A percentile compares a stretch with the other conserved stretches of the same genome.
These are phyloP conservation scores for Colletotrichum tropicale DNA, from an alignment of 2,329 filamentous ascomycete genomes.

Conservation along the genomic window DNA sequence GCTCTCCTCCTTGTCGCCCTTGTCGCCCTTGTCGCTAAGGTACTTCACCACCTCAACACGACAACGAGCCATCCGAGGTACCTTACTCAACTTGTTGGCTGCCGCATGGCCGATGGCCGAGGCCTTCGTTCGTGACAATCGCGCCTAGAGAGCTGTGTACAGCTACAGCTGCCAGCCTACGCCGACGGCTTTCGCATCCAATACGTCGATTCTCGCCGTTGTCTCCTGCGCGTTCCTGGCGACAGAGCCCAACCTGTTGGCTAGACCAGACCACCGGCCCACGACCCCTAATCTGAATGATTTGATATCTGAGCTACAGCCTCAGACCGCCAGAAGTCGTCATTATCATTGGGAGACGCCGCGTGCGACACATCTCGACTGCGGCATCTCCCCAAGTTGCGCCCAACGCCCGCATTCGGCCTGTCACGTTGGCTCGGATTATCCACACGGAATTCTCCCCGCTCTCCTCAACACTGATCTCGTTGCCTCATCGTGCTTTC, in stretches of 20 bases:
- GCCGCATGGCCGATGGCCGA: not conserved
- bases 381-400: not conserved
- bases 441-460: slow-evolving; percentile 6
- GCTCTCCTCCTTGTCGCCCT: not conserved
- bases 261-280: slow-evolving; percentile 2
- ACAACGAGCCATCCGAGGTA: not conserved
- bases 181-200: not conserved
- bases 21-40: not conserved
- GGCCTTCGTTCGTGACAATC: not conserved
- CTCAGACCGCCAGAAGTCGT: slow-evolving; percentile 6
- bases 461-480: slow-evolving; percentile 1
- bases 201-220: not conserved
- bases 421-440: not conserved
- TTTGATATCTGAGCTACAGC: not conserved
- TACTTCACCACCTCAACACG: not conserved
- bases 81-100: not conserved
- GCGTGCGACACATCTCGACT: not conserved
- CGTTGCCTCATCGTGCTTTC: slow-evolving; percentile 16
- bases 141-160: not conserved
- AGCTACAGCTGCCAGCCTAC: not conserved
- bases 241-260: slow-evolving; percentile 9
- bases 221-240: slow-evolving; percentile 10
- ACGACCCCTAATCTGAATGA: slow-evolving; percentile 2
- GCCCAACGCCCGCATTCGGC: slow-evolving; percentile 1
- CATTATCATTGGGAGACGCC: not conserved